phyloP scores from a whole-genome alignment of 805 yeast genomes.

The Sugiyamaella floridensis region DNA sequence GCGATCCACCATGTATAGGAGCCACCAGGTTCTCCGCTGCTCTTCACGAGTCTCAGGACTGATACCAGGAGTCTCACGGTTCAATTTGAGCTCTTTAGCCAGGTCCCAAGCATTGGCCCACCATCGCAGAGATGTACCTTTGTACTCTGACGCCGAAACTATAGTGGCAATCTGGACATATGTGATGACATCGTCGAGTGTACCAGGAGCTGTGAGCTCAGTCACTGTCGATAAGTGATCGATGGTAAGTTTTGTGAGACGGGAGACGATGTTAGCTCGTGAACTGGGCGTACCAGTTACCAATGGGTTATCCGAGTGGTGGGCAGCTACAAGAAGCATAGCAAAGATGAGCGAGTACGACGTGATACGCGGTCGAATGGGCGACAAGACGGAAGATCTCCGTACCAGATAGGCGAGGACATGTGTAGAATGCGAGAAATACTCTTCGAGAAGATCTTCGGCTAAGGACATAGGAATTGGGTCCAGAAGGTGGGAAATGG shows the following conservation, averaged over 20 bases:
- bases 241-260: conserved; percentile 21
- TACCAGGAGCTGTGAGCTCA: conserved; percentile 21
- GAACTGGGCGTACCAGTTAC: conserved; percentile 26
- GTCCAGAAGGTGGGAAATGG: conserved; percentile 9
- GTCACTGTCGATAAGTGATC: conserved; percentile 21
- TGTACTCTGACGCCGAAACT: conserved; percentile 29
- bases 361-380: conserved; percentile 17
- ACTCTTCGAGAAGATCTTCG: conserved; percentile 26
- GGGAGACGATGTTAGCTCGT: conserved; percentile 20
- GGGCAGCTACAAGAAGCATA: conserved; percentile 27
- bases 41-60: conserved; percentile 33
- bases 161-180: conserved; percentile 28
- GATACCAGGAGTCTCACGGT: conserved; percentile 20
- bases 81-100: conserved; percentile 28
- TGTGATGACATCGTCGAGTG: conserved; percentile 28
- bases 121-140: conserved; percentile 28
- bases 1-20: conserved; percentile 35
- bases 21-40: conserved; percentile 38
- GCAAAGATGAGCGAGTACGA: conserved; percentile 23
- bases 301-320: conserved; percentile 27
- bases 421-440: conserved; percentile 25
- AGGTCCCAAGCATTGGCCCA: conserved; percentile 29
- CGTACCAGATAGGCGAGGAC: conserved; percentile 26
- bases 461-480: conserved; percentile 22
- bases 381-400: conserved; percentile 21